Percentiles rank a stretch among this genome's conserved stretches.
These are phyloP conservation scores for Paecilomyces dactylethromorphus DNA, from an alignment of 2,329 filamentous ascomycete species.

Conservation along the genomic window DNA sequence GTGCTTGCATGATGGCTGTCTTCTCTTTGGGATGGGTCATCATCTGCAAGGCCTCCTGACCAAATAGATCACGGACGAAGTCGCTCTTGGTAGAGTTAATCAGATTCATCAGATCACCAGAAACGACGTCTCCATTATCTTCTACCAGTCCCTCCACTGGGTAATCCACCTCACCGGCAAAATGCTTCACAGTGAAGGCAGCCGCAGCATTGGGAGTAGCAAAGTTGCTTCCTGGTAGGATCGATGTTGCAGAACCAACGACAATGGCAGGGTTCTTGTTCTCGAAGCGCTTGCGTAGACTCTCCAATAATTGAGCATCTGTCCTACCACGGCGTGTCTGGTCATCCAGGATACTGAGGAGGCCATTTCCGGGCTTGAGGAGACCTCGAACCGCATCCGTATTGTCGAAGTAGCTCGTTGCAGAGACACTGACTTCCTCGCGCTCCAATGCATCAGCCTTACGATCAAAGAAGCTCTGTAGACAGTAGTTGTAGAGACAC, in stretches of 20 bases:
- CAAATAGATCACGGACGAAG: constrained; percentile 85
- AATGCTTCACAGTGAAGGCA: constrained; percentile 87
- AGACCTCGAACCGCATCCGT: constrained; percentile 88
- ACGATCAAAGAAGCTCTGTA: constrained; percentile 93
- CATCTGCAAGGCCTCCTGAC: constrained; percentile 90
- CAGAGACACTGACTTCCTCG: constrained; percentile 82
- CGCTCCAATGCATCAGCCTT: constrained; percentile 90
- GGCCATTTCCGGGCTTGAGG: constrained; percentile 84
- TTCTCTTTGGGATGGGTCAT: constrained; percentile 89
- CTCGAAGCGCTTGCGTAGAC: constrained; percentile 84
- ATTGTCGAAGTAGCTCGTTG: constrained; percentile 97
- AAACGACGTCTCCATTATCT: constrained; percentile 94
- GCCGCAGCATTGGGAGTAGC: constrained; percentile 72
- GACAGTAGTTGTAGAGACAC: constrained; percentile 82
- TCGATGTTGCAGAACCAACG: constrained; percentile 66
- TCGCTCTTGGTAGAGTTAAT: constrained; percentile 81
- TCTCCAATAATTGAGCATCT: constrained; percentile 85
- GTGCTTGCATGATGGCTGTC: constrained; percentile 87
- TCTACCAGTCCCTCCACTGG: constrained; percentile 79
- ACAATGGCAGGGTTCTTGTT: constrained; percentile 87
- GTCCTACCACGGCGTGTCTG: constrained; percentile 85
- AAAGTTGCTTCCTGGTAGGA: constrained; percentile 84
- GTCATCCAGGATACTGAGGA: constrained; percentile 91
- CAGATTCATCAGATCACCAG: constrained; percentile 90
- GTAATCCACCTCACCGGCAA: constrained; percentile 94